A percentile compares a stretch with the other conserved stretches of the same genome.
phyloP scores from a whole-genome alignment of 2,329 filamentous ascomycete species.

The Fusarium robinianum region DNA sequence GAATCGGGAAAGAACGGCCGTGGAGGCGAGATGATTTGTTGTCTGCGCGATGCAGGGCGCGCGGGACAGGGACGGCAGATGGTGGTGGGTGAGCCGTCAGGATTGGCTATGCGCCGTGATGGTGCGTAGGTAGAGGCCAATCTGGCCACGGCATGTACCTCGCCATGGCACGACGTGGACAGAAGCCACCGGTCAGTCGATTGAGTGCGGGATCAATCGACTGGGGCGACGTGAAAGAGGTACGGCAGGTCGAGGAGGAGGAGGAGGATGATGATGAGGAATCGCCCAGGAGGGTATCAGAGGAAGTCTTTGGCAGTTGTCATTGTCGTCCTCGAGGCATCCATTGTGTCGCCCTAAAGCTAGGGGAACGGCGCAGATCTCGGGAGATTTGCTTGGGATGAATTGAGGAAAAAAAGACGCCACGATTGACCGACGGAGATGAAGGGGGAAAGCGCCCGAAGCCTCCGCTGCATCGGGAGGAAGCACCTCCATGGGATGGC shows the following conservation, averaged over 20 bases:
- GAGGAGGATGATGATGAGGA: too few species aligned
- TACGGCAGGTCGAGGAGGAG: too few species aligned
- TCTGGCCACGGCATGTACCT: constrained; percentile 14
- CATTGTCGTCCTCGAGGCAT: too few species aligned
- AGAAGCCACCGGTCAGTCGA: constrained; percentile 7
- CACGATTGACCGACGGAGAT: constrained; percentile 26
- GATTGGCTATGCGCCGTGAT: constrained; percentile 13
- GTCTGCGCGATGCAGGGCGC: constrained; percentile 19
- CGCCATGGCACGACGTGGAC: constrained; percentile 14
- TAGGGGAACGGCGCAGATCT: too few species aligned
- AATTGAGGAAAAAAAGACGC: constrained; percentile 31
- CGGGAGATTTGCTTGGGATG: constrained; percentile 27
- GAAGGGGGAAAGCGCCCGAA: constrained; percentile 29
- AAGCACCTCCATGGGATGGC: constrained; percentile 25
- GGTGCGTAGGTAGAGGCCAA: constrained; percentile 13
- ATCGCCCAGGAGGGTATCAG: too few species aligned
- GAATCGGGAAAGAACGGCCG: constrained; percentile 27
- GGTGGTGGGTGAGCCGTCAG: constrained; percentile 11
- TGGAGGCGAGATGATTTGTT: constrained; percentile 20
- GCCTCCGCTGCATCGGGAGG: constrained; percentile 29
- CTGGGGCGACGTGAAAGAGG: background rate
- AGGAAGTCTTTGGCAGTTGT: too few species aligned
- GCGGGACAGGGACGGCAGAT: constrained; percentile 10
- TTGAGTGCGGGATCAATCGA: background rate
- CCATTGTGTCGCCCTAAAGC: too few species aligned